A percentile compares a stretch with the other conserved stretches of the same genome.
These are phyloP conservation scores for Curvularia sp. DNA, from an alignment of 2,329 filamentous ascomycete genomes.

Conservation along the genomic window DNA sequence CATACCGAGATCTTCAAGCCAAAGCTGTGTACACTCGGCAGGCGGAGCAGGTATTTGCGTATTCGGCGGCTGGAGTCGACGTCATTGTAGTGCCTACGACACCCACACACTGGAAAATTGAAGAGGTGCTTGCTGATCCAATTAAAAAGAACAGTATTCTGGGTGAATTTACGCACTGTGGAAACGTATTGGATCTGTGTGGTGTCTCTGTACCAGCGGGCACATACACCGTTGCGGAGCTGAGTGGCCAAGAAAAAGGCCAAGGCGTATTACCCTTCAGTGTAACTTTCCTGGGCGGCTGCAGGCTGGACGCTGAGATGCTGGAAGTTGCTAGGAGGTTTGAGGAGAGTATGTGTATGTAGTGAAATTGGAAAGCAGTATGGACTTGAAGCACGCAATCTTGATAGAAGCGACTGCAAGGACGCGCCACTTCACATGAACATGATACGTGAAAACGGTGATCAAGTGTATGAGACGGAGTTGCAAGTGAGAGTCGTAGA, in stretches of 20 bases:
- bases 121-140: slow-evolving; percentile 60
- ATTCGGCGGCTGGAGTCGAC: slow-evolving; percentile 37
- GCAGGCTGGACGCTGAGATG: slow-evolving; percentile 50
- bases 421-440: neutral
- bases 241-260: slow-evolving; percentile 34
- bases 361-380: neutral
- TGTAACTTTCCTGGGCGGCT: slow-evolving; percentile 50
- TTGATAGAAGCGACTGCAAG: neutral
- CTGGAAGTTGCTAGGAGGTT: slow-evolving; percentile 50
- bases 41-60: slow-evolving; percentile 41
- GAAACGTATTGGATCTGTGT: slow-evolving; percentile 65
- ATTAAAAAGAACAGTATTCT: slow-evolving; percentile 60
- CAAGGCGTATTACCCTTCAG: slow-evolving; percentile 50
- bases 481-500: neutral
- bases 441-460: neutral
- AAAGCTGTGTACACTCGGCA: slow-evolving; percentile 42
- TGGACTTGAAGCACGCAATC: neutral
- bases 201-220: slow-evolving; percentile 58
- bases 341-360: slow-evolving; percentile 19
- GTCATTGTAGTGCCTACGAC: slow-evolving; percentile 62
- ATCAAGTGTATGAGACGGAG: neutral
- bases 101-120: slow-evolving; percentile 57
- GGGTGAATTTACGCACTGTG: slow-evolving; percentile 64
- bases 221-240: slow-evolving; percentile 38
- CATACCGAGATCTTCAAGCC: slow-evolving; percentile 44